Evolutionary conservation across 2,329 filamentous ascomycete genomes (phyloP).

Genomic region (Phialophora tarda): DNA sequence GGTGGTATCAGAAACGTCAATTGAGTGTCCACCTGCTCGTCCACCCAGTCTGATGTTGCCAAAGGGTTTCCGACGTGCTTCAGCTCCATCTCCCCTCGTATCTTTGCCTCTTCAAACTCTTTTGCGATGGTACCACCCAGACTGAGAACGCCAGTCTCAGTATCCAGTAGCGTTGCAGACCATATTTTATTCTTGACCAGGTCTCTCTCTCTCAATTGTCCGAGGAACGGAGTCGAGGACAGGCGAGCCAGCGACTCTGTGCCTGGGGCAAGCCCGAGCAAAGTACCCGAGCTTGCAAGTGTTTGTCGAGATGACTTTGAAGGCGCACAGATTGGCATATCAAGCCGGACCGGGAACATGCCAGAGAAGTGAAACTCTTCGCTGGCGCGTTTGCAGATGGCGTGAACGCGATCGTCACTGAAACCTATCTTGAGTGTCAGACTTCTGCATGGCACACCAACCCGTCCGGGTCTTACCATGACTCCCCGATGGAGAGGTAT

Average conservation of each 20-base stretch:
- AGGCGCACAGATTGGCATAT: constrained; percentile 42
- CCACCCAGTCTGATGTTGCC: constrained; percentile 28
- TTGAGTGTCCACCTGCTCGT: constrained; percentile 30
- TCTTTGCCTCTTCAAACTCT: constrained; percentile 39
- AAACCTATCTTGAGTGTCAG: constrained; percentile 27
- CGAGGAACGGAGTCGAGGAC: constrained; percentile 36
- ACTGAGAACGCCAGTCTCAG: constrained; percentile 42
- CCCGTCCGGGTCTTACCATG: constrained; percentile 32
- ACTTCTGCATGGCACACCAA: background rate
- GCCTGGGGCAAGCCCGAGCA: constrained; percentile 43
- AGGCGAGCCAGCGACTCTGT: constrained; percentile 39
- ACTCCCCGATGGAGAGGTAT: constrained; percentile 40
- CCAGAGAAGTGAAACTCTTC: constrained; percentile 37
- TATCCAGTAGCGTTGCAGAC: constrained; percentile 43
- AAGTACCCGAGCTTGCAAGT: constrained; percentile 40
- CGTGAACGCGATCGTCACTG: constrained; percentile 37
- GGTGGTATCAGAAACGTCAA: constrained; percentile 21
- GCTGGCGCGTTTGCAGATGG: constrained; percentile 38
- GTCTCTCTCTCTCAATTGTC: constrained; percentile 37
- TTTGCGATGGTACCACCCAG: constrained; percentile 42
- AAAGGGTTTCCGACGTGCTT: constrained; percentile 35
- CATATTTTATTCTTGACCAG: constrained; percentile 39
- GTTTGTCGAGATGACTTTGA: constrained; percentile 41
- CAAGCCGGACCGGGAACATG: constrained; percentile 34
- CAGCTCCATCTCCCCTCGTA: constrained; percentile 40